A percentile compares a stretch with the other conserved stretches of the same genome.
Evolutionary conservation across 2,329 filamentous ascomycete species (phyloP).

Genomic region (Zarea fungicola): DNA sequence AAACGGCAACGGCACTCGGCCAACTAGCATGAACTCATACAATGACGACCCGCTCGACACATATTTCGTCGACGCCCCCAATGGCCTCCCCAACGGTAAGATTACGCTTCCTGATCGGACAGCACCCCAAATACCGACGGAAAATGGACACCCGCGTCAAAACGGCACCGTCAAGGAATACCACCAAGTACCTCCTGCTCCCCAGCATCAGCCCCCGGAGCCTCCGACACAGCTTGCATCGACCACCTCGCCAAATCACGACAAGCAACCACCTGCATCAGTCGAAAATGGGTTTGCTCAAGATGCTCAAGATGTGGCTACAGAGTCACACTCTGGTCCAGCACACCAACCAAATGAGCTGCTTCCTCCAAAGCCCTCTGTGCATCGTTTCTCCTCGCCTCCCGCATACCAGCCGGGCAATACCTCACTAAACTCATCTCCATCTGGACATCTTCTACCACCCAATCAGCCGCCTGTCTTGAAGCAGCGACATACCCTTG

Average conservation of each 20-base stretch:
- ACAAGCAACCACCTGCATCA: not conserved
- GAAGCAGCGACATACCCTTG: slow-evolving; percentile 80
- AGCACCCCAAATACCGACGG: not conserved
- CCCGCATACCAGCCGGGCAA: slow-evolving; percentile 36
- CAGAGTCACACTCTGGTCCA: slow-evolving; percentile 1
- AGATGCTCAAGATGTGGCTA: not conserved
- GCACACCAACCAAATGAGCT: slow-evolving; percentile 2
- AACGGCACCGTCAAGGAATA: slow-evolving; percentile 21
- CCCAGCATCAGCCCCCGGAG: slow-evolving; percentile 3
- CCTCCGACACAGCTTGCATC: not conserved
- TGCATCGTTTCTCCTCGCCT: slow-evolving; percentile 14
- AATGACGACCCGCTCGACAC: slow-evolving; percentile 34
- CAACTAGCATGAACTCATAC: slow-evolving; percentile 54
- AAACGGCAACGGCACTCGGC: slow-evolving; percentile 30
- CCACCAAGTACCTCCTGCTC: slow-evolving; percentile 4
- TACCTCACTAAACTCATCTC: slow-evolving; percentile 34
- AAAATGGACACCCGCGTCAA: slow-evolving; percentile 5
- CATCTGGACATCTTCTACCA: slow-evolving; percentile 49
- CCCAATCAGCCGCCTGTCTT: slow-evolving; percentile 39
- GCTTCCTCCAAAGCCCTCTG: slow-evolving; percentile 1
- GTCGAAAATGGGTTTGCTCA: slow-evolving; percentile 1
- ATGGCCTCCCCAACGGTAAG: slow-evolving; percentile 14
- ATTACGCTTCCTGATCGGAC: slow-evolving; percentile 2
- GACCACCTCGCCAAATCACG: not conserved
- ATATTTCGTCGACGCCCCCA: not conserved